phyloP scores from a whole-genome alignment of 768 basidiomycete species.

The Thelephora aurantiotincta region DNA sequence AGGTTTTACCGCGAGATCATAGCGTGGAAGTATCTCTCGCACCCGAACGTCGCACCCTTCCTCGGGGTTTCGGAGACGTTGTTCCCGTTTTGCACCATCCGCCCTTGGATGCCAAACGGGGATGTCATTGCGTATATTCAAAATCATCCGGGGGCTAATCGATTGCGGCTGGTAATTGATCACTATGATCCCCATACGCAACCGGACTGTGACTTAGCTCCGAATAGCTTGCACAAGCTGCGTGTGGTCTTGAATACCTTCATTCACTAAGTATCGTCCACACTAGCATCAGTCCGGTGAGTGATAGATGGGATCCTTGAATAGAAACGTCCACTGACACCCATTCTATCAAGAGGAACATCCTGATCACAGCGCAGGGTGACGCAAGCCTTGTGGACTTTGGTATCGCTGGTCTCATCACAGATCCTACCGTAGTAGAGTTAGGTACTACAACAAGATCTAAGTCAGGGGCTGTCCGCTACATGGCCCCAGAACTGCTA shows the following conservation, averaged over 20 bases:
- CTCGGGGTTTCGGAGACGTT: slow-evolving; percentile 5
- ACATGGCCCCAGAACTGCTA: slow-evolving; percentile 12
- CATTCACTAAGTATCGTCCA: slow-evolving; percentile 2
- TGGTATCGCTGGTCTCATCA: slow-evolving; percentile 9
- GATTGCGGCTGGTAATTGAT: background rate
- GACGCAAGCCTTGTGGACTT: slow-evolving; percentile 12
- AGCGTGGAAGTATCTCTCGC: slow-evolving; percentile 7
- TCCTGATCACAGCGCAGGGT: slow-evolving; percentile 10
- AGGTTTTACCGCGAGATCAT: too few relatives aligned
- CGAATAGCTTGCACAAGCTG: background rate
- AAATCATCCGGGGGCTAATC: background rate
- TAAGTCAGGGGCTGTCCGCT: slow-evolving; percentile 7
- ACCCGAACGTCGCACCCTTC: slow-evolving; percentile 9
- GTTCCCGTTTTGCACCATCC: slow-evolving; percentile 6
- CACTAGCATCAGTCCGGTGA: slow-evolving; percentile 1
- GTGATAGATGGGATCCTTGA: background rate
- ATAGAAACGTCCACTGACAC: background rate
- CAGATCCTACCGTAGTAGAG: slow-evolving; percentile 6
- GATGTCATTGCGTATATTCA: slow-evolving; percentile 5
- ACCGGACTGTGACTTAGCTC: background rate
- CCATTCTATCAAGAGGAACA: slow-evolving; percentile 8
- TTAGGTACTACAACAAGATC: background rate
- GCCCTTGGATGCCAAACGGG: slow-evolving; percentile 6
- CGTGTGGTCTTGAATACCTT: too few relatives aligned
- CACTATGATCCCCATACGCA: background rate